A percentile compares a stretch with the other conserved stretches of the same genome.
These are phyloP conservation scores for Sugiyamaella sp. DNA, from an alignment of 1,139 yeast genomes.

Conservation along the genomic window DNA sequence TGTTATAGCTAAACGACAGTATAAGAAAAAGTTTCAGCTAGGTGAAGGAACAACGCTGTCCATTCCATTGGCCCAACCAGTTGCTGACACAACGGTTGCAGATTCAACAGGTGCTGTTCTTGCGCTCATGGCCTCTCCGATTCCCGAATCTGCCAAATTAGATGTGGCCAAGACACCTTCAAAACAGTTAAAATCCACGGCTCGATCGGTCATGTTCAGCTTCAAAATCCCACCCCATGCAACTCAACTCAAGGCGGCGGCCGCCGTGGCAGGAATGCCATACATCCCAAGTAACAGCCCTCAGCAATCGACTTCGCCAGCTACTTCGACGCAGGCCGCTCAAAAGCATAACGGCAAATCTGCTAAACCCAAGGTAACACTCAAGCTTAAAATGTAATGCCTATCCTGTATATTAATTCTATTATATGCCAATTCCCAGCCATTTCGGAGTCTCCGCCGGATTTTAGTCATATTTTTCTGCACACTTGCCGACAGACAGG, in stretches of 20 bases:
- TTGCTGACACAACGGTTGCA: not conserved
- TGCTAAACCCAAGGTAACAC: slow-evolving; percentile 36
- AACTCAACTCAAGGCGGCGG: slow-evolving; percentile 11
- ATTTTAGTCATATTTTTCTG: no score
- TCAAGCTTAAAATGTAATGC: slow-evolving; percentile 33
- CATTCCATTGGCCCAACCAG: not conserved
- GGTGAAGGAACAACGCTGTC: not conserved
- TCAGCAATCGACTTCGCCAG: not conserved
- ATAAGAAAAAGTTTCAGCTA: not conserved
- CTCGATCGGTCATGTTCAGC: slow-evolving; percentile 5
- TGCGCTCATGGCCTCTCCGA: not conserved
- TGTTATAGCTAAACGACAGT: slow-evolving; percentile 2
- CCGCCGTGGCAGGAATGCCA: slow-evolving; percentile 14
- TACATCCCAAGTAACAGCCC: not conserved
- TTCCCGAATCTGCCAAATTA: not conserved
- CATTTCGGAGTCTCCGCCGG: no score
- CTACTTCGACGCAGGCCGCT: not conserved
- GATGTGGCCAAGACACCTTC: not conserved
- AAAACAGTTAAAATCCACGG: not conserved
- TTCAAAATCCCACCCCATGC: slow-evolving; percentile 13
- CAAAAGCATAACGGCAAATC: not conserved
- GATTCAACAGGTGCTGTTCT: no score
- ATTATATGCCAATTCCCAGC: no score
- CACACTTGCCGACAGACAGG: no score
- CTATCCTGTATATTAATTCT: slow-evolving; percentile 12